Percentiles rank a stretch among this genome's conserved stretches.
These are phyloP conservation scores for Xerocomellus amylosporus DNA, from an alignment of 768 basidiomycete genomes.

Conservation along the genomic window DNA sequence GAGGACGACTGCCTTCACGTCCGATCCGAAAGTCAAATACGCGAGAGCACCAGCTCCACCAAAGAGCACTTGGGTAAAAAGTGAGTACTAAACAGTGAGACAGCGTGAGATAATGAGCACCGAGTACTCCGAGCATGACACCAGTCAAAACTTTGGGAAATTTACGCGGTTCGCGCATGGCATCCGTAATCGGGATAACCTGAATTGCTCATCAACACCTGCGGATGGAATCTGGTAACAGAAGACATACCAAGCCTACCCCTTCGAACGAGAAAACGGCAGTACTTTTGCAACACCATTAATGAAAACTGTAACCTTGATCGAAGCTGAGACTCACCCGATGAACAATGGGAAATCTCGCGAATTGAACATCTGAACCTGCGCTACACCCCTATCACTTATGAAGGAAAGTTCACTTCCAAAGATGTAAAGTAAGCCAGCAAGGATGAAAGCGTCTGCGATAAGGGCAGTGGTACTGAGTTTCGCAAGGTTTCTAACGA, in stretches of 20 bases:
- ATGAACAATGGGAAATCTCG: slow-evolving; percentile 90
- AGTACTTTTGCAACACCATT: slow-evolving; percentile 50
- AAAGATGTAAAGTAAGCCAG: slow-evolving; percentile 84
- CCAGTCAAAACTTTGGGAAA: slow-evolving; percentile 86
- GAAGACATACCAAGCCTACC: slow-evolving; percentile 72
- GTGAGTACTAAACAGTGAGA: slow-evolving; percentile 3
- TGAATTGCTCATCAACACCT: slow-evolving; percentile 26
- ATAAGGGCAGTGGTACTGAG: slow-evolving; percentile 88
- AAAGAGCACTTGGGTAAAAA: slow-evolving; percentile 59
- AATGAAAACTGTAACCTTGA: not conserved
- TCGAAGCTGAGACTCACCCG: slow-evolving; percentile 51
- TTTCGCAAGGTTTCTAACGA: slow-evolving; percentile 93
- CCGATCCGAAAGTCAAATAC: slow-evolving; percentile 83
- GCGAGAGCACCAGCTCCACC: slow-evolving; percentile 84
- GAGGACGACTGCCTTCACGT: slow-evolving; percentile 90
- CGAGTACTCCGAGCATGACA: slow-evolving; percentile 83
- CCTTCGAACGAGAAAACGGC: slow-evolving; percentile 99
- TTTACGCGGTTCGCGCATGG: slow-evolving; percentile 93
- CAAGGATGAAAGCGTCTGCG: slow-evolving; percentile 93
- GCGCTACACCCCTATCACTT: slow-evolving; percentile 63
- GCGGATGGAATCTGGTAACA: not conserved
- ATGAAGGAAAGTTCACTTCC: slow-evolving; percentile 79
- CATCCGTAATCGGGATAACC: slow-evolving; percentile 94
- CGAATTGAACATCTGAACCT: slow-evolving; percentile 83
- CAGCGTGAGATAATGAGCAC: slow-evolving; percentile 38